Conservation (phyloP, 768 basidiomycete species). For the Boletellus ananas region DNA sequence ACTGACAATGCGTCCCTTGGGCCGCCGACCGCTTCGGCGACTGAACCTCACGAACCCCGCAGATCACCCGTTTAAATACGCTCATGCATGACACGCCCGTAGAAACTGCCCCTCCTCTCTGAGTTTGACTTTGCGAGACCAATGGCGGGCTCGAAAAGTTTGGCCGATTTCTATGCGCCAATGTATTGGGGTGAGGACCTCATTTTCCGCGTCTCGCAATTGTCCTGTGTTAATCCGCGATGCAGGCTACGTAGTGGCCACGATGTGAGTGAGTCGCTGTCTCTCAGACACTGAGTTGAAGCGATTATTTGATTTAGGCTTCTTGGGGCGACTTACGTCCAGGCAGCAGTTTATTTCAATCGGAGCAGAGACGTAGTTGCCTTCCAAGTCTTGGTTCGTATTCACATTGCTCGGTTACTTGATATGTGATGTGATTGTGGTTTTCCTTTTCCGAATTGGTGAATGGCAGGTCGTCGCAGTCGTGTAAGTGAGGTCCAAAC, state of each 20-base stretch:
- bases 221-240: neutral
- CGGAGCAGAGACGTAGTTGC: neutral
- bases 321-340: conserved; percentile 5
- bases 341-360: conserved; percentile 3
- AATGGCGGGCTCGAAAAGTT: neutral
- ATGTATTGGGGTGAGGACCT: conserved; percentile 9
- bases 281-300: neutral
- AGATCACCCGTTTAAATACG: neutral
- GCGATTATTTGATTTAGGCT: neutral
- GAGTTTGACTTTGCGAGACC: neutral
- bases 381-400: conserved; percentile 3
- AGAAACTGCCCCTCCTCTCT: neutral
- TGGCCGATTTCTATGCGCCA: neutral
- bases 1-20: neutral
- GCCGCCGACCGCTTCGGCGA: neutral
- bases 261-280: neutral
- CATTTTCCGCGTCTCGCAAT: neutral
- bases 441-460: neutral
- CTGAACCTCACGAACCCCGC: neutral
- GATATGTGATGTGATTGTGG: neutral
- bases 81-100: neutral
- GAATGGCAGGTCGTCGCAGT: neutral
- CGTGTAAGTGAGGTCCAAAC: neutral
- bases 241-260: conserved; percentile 8
- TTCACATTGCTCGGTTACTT: neutral